Base-by-base conservation (phyloP, 1,139 yeast genomes). In the Williopsis jadinii region DNA sequence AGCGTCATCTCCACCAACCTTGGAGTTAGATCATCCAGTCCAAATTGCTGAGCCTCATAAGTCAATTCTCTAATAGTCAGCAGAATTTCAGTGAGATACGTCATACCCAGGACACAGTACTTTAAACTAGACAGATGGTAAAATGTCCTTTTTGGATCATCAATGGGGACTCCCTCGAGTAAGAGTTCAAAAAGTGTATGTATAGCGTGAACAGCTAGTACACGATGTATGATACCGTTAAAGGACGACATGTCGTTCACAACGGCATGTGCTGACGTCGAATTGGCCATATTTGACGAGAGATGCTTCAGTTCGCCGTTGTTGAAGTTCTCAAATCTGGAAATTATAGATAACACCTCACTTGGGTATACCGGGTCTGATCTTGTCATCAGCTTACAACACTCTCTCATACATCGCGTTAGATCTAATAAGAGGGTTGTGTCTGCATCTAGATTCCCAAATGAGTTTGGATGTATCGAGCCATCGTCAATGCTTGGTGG, bases 401-500 rank as follows among this genome's bases (percentile, higher is more conserved):
- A 47, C 8, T 43, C 38, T 36, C 57, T 48, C 3, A 48, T 8
- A 3, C 36, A 30, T 2, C 40, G 26, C 9, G 38, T 35, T 11
- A 51, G 30, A 11, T 42, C 39, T 9, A 42, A 39, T 11, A 40
- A 14, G 3, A 35, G 11, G 3, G 36, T 24, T 6, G 9, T 13
- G 3, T 38, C 33, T 15, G 29, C 27, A 10, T 10, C 32, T 34
- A 19, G 31, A 9, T 28, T 34, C 24, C 9, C 43, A 24, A 12
- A 33, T 9, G 38, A 14, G 1, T 34, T 31, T 3, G 42, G 39
- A 32, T 55, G 48, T 14, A 53, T 46, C 28, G 42, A 49, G 2
- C 48, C 43, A 11, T 50, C 55, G 10, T 54, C 50, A 11, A 54
- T 40, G 5, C 51, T 37, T 29, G 60, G 35, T 2, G 62, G 61